Percentiles rank a stretch among this genome's conserved stretches.
Evolutionary conservation across 148 eudicot species (phyloP).

Genomic region (Pharnaceum exiguum): DNA sequence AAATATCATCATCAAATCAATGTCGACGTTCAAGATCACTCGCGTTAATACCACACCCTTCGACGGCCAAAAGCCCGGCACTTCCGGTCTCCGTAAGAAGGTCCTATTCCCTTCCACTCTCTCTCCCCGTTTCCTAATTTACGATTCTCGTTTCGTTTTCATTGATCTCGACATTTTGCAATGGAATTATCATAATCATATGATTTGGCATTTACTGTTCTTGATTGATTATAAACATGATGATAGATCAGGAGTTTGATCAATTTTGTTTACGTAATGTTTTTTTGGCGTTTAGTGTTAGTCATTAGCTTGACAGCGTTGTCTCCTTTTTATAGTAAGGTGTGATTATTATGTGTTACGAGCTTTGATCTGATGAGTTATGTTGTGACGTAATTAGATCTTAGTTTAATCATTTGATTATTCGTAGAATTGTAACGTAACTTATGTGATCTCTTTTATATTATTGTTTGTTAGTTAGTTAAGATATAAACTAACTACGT

Average conservation of each 20-base stretch:
- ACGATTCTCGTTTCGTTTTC: neutral
- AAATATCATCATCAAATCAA: slow-evolving; percentile 8
- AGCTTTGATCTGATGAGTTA: neutral
- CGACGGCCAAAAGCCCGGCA: slow-evolving; percentile 92
- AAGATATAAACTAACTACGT: too few relatives aligned
- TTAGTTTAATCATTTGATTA: neutral
- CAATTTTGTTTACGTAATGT: neutral
- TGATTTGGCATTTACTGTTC: neutral
- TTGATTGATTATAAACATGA: neutral
- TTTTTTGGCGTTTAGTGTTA: neutral
- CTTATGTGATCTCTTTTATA: too few relatives aligned
- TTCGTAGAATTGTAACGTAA: too few relatives aligned
- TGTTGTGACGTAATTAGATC: neutral
- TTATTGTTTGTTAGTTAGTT: too few relatives aligned
- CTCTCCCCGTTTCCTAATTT: neutral
- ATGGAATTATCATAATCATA: neutral
- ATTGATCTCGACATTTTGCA: neutral
- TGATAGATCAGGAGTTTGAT: slow-evolving; percentile 1
- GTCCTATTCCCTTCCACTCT: slow-evolving; percentile 1
- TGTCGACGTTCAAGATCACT: slow-evolving; percentile 68
- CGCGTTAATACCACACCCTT: slow-evolving; percentile 58
- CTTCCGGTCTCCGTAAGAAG: slow-evolving; percentile 71
- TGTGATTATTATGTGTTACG: neutral
- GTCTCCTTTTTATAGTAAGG: neutral
- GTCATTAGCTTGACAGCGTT: too few relatives aligned